A percentile compares a stretch with the other conserved stretches of the same genome.
Conservation (phyloP, 805 yeast genomes). For the Brettanomyces sp. region DNA sequence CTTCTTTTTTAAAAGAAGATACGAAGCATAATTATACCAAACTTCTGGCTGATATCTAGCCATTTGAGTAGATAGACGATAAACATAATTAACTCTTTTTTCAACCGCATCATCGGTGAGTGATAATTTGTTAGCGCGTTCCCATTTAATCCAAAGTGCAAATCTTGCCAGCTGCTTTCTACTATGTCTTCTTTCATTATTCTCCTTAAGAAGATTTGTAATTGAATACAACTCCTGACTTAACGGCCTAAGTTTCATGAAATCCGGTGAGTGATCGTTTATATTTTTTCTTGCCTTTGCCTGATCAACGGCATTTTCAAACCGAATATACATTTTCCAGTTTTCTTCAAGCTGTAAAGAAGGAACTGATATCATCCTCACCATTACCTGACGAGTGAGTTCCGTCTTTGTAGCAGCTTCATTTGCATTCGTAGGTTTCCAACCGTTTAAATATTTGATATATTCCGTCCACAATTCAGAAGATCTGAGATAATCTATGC, state of each 20-base stretch:
- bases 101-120: slow-evolving; percentile 40
- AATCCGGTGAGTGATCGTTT: slow-evolving; percentile 71
- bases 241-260: slow-evolving; percentile 79
- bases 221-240: slow-evolving; percentile 59
- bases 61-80: slow-evolving; percentile 54
- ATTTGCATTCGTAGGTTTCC: slow-evolving; percentile 75
- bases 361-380: slow-evolving; percentile 68
- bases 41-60: slow-evolving; percentile 60
- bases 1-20: slow-evolving; percentile 10
- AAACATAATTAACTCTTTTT: slow-evolving; percentile 61
- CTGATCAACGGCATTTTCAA: slow-evolving; percentile 70
- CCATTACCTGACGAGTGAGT: slow-evolving; percentile 62
- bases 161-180: slow-evolving; percentile 44
- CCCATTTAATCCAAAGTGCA: slow-evolving; percentile 76
- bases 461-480: slow-evolving; percentile 76
- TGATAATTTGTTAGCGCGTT: slow-evolving; percentile 58
- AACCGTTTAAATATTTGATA: slow-evolving; percentile 62
- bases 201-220: slow-evolving; percentile 24
- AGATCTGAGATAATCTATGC: slow-evolving; percentile 58
- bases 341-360: slow-evolving; percentile 60
- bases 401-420: slow-evolving; percentile 80
- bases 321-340: slow-evolving; percentile 74
- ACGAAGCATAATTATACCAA: slow-evolving; percentile 55
- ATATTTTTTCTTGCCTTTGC: slow-evolving; percentile 78
- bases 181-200: slow-evolving; percentile 11